Percentiles rank a stretch among this genome's conserved stretches.
Conservation (phyloP, 1,139 yeast genomes). For the Nakaseomyces uthaithaninus region DNA sequence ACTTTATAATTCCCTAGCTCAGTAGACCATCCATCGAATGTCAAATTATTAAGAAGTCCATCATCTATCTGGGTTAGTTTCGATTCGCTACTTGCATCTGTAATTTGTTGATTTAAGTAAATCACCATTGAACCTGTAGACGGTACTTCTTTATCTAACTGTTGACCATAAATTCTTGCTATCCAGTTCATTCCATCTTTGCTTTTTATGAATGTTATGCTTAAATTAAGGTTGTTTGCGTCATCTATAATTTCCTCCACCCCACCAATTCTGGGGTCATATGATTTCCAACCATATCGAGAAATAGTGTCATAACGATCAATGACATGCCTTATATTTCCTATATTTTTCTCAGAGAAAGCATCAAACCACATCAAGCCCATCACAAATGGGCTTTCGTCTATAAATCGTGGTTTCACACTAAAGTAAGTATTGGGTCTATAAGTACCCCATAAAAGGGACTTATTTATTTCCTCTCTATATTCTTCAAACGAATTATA, state of each 20-base stretch:
- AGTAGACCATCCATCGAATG: slow-evolving; percentile 46
- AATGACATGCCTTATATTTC: slow-evolving; percentile 64
- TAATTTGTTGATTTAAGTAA: slow-evolving; percentile 50
- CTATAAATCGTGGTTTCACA: slow-evolving; percentile 69
- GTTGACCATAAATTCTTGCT: slow-evolving; percentile 53
- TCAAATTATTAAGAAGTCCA: slow-evolving; percentile 33
- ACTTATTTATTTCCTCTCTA: slow-evolving; percentile 33
- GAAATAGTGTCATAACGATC: slow-evolving; percentile 55
- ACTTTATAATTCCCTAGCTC: slow-evolving; percentile 51
- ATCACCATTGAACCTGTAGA: slow-evolving; percentile 60
- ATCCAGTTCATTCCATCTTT: slow-evolving; percentile 70
- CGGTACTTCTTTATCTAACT: slow-evolving; percentile 43
- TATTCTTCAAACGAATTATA: slow-evolving; percentile 14
- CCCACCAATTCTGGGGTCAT: slow-evolving; percentile 87
- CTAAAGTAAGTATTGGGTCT: slow-evolving; percentile 84
- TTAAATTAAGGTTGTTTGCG: slow-evolving; percentile 53
- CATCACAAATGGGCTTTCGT: slow-evolving; percentile 50
- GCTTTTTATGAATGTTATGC: slow-evolving; percentile 69
- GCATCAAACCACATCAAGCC: slow-evolving; percentile 89
- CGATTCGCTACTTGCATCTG: slow-evolving; percentile 47
- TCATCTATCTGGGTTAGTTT: slow-evolving; percentile 34
- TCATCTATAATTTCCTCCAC: slow-evolving; percentile 63
- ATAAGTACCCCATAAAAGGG: slow-evolving; percentile 86
- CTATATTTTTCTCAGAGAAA: slow-evolving; percentile 50
- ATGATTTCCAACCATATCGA: slow-evolving; percentile 77